phyloP scores from a whole-genome alignment of 345 rosid species.

The Lumnitzera racemosa region DNA sequence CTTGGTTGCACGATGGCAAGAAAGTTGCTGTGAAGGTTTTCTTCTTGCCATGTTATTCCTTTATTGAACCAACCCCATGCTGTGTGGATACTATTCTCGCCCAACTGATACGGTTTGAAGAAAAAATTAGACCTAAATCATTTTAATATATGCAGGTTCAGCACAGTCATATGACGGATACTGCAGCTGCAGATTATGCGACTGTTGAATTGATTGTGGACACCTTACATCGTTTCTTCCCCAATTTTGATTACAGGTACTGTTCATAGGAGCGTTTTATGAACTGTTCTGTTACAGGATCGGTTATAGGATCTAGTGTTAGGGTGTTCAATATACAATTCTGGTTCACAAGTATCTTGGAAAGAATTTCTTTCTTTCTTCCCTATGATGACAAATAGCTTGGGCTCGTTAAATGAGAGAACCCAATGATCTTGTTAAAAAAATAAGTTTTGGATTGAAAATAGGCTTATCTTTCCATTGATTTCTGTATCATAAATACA shows the following conservation, averaged over 20 bases:
- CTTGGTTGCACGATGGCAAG: constrained; percentile 55
- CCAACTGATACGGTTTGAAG: too few species aligned
- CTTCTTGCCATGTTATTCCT: neutral
- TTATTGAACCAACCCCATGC: constrained; percentile 2
- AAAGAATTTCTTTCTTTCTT: too few species aligned
- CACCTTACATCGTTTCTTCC: constrained; percentile 71
- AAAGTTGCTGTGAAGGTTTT: constrained; percentile 93
- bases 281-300: too few species aligned
- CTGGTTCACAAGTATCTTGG: too few species aligned
- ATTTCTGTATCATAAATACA: too few species aligned
- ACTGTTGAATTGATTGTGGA: constrained; percentile 71
- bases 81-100: constrained; percentile 7
- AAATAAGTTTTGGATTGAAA: too few species aligned
- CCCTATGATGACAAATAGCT: too few species aligned
- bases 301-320: too few species aligned
- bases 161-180: constrained; percentile 90
- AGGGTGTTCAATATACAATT: too few species aligned
- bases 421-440: too few species aligned
- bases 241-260: constrained; percentile 92
- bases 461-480: too few species aligned
- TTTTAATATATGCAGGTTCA: constrained; percentile 58
- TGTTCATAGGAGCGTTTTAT: neutral
- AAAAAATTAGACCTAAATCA: neutral
- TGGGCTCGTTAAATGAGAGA: too few species aligned
- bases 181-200: constrained; percentile 87